phyloP scores from a whole-genome alignment of 139 green algal species.

The Pycnococcus provasolii region DNA sequence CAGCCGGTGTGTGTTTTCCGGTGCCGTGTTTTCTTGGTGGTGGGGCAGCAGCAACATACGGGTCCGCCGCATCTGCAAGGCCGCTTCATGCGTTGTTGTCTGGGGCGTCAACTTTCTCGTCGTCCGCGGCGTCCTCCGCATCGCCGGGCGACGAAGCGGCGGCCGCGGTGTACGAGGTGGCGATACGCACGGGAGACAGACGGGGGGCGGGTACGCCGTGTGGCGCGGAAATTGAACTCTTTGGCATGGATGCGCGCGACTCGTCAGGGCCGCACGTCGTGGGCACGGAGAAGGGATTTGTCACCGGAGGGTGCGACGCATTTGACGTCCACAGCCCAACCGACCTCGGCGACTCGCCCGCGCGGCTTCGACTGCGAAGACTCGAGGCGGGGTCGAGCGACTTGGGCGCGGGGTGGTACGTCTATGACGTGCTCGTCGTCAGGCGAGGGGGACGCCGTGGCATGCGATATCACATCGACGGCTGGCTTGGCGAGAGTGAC shows the following conservation, averaged over 20 bases:
- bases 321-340: not conserved
- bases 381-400: not conserved
- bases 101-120: too few species aligned
- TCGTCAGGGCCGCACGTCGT: slow-evolving; percentile 40
- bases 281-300: slow-evolving; percentile 35
- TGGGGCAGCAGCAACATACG: too few species aligned
- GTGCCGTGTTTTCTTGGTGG: too few species aligned
- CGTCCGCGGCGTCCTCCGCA: too few species aligned
- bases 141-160: too few species aligned
- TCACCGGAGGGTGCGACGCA: slow-evolving; percentile 36
- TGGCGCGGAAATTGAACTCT: slow-evolving; percentile 37
- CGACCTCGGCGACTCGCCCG: slow-evolving; percentile 13
- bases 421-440: slow-evolving; percentile 44
- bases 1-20: too few species aligned
- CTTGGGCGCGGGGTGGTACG: slow-evolving; percentile 50
- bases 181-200: slow-evolving; percentile 64
- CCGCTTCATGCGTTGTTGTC: too few species aligned
- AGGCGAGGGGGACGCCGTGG: slow-evolving; percentile 30
- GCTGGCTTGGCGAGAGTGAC: slow-evolving; percentile 70
- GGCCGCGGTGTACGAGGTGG: slow-evolving; percentile 2
- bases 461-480: slow-evolving; percentile 60
- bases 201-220: slow-evolving; percentile 57
- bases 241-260: slow-evolving; percentile 36
- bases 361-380: too few species aligned
- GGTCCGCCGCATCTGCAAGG: too few species aligned